Conservation (phyloP, 140 eudicot species). For the Ambrosia hybrid region DNA sequence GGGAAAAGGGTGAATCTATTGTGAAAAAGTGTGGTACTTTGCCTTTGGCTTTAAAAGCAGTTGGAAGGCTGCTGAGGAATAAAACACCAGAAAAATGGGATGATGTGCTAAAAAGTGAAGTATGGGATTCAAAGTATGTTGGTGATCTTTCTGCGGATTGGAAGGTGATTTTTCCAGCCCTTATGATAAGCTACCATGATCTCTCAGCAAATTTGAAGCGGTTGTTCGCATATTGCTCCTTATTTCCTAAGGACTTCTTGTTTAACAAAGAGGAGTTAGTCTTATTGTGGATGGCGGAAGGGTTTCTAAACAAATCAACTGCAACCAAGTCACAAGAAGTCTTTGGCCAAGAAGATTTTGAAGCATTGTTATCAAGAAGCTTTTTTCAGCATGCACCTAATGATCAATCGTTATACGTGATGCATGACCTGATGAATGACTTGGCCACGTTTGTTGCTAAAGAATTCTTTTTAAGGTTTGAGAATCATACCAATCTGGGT, state of each 20-base stretch:
- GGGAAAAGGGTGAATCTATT: not conserved
- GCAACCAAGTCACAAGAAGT: not conserved
- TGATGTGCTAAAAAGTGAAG: not conserved
- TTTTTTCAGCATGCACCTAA: not conserved
- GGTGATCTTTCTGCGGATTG: not conserved
- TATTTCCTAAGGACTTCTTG: conserved; percentile 6
- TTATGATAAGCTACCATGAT: conserved; percentile 12
- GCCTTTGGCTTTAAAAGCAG: conserved; percentile 36
- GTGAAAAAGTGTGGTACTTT: not conserved
- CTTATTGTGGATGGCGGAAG: not conserved
- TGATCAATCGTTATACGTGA: not conserved
- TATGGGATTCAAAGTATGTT: not conserved
- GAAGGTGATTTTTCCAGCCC: not conserved
- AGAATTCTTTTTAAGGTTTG: not conserved
- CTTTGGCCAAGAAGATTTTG: not conserved
- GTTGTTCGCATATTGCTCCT: conserved; percentile 15
- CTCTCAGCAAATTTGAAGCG: conserved; percentile 7
- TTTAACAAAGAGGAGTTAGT: conserved; percentile 12
- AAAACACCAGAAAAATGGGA: conserved; percentile 7
- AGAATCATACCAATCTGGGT: not conserved
- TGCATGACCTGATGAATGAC: conserved; percentile 4
- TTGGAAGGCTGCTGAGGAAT: conserved; percentile 32
- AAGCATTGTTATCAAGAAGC: not conserved
- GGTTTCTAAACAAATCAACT: not conserved
- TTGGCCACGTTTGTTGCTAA: not conserved